phyloP scores from a whole-genome alignment of 2,329 filamentous ascomycete species.

The Xylariomycetidae sp. region DNA sequence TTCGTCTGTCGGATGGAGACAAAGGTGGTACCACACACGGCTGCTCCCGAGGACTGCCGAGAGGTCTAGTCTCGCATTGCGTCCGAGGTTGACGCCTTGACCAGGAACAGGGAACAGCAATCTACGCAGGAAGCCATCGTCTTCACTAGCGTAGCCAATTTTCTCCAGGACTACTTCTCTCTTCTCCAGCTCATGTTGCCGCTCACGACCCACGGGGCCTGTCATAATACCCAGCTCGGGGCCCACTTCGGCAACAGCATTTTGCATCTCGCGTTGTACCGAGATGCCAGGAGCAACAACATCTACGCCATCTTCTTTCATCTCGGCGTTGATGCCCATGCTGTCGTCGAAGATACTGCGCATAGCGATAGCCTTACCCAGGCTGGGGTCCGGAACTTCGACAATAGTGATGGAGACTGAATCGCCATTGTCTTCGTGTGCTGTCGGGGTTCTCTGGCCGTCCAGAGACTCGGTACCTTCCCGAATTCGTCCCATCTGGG shows the following conservation, averaged over 20 bases:
- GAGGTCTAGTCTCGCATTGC: conserved; percentile 73
- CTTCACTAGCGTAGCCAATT: conserved; percentile 72
- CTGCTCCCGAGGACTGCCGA: conserved; percentile 70
- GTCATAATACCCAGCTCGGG: conserved; percentile 72
- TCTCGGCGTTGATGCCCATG: conserved; percentile 91
- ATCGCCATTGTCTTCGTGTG: conserved; percentile 67
- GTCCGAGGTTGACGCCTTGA: conserved; percentile 75
- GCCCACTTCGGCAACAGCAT: conserved; percentile 68
- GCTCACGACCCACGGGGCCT: conserved; percentile 61
- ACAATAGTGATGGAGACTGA: conserved; percentile 86
- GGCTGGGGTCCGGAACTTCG: conserved; percentile 71
- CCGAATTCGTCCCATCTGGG: conserved; percentile 62
- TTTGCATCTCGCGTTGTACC: conserved; percentile 80
- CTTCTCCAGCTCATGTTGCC: conserved; percentile 73
- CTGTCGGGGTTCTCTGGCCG: conserved; percentile 58
- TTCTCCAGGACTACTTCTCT: conserved; percentile 81
- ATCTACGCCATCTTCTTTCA: conserved; percentile 92
- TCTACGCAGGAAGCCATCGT: conserved; percentile 75
- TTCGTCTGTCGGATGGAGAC: conserved; percentile 86
- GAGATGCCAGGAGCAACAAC: conserved; percentile 69
- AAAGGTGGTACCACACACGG: conserved; percentile 91
- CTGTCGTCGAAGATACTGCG: conserved; percentile 88
- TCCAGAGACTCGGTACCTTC: conserved; percentile 63
- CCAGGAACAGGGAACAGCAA: conserved; percentile 73
- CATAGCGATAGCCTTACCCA: conserved; percentile 85